A percentile compares a stretch with the other conserved stretches of the same genome.
phyloP scores from a whole-genome alignment of 2,329 filamentous ascomycete genomes.

The Alternaria brassicae region DNA sequence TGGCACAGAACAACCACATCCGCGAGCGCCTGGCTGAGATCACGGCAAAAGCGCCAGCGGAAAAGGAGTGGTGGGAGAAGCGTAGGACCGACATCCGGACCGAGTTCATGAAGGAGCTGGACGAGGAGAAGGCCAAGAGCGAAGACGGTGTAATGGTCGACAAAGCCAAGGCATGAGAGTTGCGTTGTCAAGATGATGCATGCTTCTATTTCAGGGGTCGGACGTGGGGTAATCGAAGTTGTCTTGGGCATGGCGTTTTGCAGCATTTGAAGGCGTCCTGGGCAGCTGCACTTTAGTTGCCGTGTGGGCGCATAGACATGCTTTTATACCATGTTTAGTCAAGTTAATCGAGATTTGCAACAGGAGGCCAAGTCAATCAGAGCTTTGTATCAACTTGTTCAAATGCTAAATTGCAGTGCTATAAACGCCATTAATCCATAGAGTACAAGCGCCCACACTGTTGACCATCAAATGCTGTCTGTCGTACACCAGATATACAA shows the following conservation, averaged over 20 bases:
- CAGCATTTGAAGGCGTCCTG: slow-evolving; percentile 15
- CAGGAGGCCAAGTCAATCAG: not conserved
- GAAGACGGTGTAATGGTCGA: slow-evolving; percentile 29
- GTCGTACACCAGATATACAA: slow-evolving; percentile 45
- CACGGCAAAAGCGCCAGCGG: slow-evolving; percentile 71
- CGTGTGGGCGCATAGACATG: slow-evolving; percentile 1
- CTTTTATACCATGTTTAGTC: not conserved
- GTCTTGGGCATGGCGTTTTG: slow-evolving; percentile 7
- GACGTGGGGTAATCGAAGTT: not conserved
- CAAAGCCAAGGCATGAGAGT: slow-evolving; percentile 3
- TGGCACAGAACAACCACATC: slow-evolving; percentile 81
- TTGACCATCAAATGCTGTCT: slow-evolving; percentile 25
- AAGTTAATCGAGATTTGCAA: not conserved
- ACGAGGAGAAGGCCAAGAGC: slow-evolving; percentile 59
- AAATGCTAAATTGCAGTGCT: slow-evolving; percentile 39
- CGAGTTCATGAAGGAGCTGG: slow-evolving; percentile 85
- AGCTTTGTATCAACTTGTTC: slow-evolving; percentile 15
- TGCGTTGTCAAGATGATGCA: not conserved
- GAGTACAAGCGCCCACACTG: slow-evolving; percentile 26
- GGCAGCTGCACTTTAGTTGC: slow-evolving; percentile 3
- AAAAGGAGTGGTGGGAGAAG: slow-evolving; percentile 94
- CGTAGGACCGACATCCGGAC: slow-evolving; percentile 74
- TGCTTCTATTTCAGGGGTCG: not conserved
- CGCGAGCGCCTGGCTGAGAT: slow-evolving; percentile 78
- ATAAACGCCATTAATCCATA: slow-evolving; percentile 42